Evolutionary conservation across 2,329 filamentous ascomycete genomes (phyloP), one percentile per base, ranked within the genome.

Genomic region (Ophiostoma ips): DNA sequence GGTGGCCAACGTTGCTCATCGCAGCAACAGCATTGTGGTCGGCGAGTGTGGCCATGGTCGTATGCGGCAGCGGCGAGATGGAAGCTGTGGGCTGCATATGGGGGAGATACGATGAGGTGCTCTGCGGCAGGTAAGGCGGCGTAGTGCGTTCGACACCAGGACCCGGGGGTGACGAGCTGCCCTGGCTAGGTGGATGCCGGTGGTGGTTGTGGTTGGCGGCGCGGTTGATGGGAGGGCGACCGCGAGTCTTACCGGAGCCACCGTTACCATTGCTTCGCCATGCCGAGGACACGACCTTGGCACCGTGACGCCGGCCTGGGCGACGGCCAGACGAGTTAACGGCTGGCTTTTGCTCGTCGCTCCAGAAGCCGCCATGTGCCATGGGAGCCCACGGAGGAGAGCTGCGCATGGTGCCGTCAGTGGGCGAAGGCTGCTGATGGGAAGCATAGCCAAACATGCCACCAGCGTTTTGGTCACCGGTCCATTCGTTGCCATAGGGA

Each of bases 281-380:
- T 1, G 89, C 89, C 10, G 88, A 95, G 1, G 88, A 95, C 0
- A 95, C 87, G 7, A 86, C 87, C 60, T 79, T 79, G 0, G 87
- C 84, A 0, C 88, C 88, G 62, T 94, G 84, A 4, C 86, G 77
- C 50, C 82, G 72, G 50, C 75, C 62, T 0, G 63, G 64, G 6
- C 71, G 64, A 52, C 75, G 71, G 2, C 40, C 24, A 9, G 40
- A 79, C 1, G 46, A 43, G 4, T 82, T 84, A n/a, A 85, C 71
- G 3, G 85, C 84, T 1, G 87, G 88, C 46, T 74, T 79, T 10
- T 85, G 83, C 55, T 87, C 83, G n/a, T 77, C 73, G n/a, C 69
- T 66, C 75, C 75, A 78, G 55, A 77, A 77, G 0, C 40, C 40
- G n/a, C 40, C 40, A 15, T 43, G 40, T n/a, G 40, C 28, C 15